Evolutionary conservation across 345 rosid species (phyloP).

Genomic region (Nasturtium officinale): DNA sequence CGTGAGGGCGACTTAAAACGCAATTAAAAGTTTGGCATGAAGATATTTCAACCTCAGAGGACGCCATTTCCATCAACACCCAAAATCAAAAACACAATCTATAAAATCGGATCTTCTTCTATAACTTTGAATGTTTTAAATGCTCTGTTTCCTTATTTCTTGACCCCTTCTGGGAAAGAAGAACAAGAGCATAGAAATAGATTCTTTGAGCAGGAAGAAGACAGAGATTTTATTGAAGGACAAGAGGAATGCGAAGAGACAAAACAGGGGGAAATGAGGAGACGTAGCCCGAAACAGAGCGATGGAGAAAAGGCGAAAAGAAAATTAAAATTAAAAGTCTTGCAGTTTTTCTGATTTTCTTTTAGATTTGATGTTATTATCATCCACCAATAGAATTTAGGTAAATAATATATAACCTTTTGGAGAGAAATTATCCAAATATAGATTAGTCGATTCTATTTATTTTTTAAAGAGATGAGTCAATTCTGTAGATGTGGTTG

Average conservation of each 20-base stretch:
- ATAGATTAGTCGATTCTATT: conserved; percentile 22
- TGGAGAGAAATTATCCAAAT: conserved; percentile 18
- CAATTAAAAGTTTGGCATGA: conserved; percentile 64
- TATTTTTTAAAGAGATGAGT: no score
- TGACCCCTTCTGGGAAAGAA: neutral
- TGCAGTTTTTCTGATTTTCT: conserved; percentile 23
- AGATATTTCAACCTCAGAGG: conserved; percentile 64
- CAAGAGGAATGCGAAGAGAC: conserved; percentile 24
- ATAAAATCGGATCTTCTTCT: conserved; percentile 24
- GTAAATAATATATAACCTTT: conserved; percentile 21
- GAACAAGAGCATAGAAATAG: conserved; percentile 1
- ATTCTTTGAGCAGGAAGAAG: neutral
- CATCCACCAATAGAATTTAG: conserved; percentile 30
- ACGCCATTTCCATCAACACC: conserved; percentile 58
- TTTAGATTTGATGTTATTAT: conserved; percentile 30
- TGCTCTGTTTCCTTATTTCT: conserved; percentile 12
- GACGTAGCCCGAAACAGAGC: conserved; percentile 34
- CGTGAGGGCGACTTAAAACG: conserved; percentile 54
- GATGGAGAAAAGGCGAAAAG: conserved; percentile 13
- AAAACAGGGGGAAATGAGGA: conserved; percentile 28
- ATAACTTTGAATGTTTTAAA: neutral
- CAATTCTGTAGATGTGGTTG: conserved; percentile 30
- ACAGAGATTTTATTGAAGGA: conserved; percentile 1
- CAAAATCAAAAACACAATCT: conserved; percentile 31
- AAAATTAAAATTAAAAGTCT: conserved; percentile 14